Base-by-base conservation (phyloP, 257 asterid genomes). In the Solanum pennellii region DNA sequence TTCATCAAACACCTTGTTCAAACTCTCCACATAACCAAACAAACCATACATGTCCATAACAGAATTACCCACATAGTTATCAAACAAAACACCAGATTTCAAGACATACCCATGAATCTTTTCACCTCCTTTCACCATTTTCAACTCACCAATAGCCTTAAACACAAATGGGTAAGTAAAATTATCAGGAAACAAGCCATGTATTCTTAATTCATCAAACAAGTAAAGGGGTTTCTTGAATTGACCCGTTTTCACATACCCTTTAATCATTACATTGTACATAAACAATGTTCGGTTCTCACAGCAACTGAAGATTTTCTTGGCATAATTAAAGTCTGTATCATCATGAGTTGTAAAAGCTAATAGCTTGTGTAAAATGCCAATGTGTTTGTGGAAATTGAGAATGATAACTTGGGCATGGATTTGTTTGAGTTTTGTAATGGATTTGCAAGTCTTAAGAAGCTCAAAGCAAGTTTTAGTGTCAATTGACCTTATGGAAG, bases 91-190 rank as follows among this genome's bases (percentile, higher is more conserved):
- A 86, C 98, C 99, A 88, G 89, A 88, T 88, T 94, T 96, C 88
- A 94, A 60, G 44, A 93, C 98, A 91, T 93, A 90, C 42, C 97
- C 98, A 72, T 94, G 99, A 92, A 95, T 71, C 94, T 91, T 96
- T 87, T 93, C 93, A 89, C 98, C 98, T 49, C 85, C 92, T 18
- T 20, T 73, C 76, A 91, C 91, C 88, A 45, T 47, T 86, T 91
- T 90, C 92, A 95, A 83, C 86, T 94, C 90, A 10, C 91, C 96
- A 86, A 93, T 85, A 8, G 98, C 95, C 90, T 96, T 95, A 69
- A 92, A 95, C 87, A 95, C 94, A 56, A 96, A 96, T 2, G 99
- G 98, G 88, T 92, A 96, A 6, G 98, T 95, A 52, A 91, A 96
- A 83, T 90, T 93, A 92, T 96, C 99, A 1, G 98, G 98, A 89